Evolutionary conservation across 371 early-diverging fungal species (phyloP).

Genomic region (Rhizopus arrhizus): DNA sequence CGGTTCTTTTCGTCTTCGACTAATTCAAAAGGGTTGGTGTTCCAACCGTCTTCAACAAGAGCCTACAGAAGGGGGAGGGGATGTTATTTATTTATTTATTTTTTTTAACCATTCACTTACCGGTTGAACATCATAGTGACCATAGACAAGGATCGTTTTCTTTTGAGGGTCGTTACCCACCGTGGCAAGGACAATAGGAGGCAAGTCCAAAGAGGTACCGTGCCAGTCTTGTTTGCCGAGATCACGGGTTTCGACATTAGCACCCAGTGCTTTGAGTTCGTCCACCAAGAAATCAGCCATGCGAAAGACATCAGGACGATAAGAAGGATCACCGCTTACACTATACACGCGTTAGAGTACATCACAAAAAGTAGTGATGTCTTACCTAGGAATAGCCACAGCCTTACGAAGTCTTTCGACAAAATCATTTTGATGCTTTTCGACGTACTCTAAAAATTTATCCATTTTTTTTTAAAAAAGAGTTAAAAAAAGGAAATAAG

Average conservation of each 20-base stretch:
- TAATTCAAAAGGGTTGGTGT: constrained; percentile 88
- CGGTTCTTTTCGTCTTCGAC: constrained; percentile 83
- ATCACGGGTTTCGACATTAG: constrained; percentile 65
- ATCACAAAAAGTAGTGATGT: background rate
- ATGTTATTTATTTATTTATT: background rate
- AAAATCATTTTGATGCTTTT: constrained; percentile 78
- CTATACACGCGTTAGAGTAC: constrained; percentile 41
- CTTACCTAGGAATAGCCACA: constrained; percentile 89
- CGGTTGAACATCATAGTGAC: constrained; percentile 96
- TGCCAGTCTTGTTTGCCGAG: constrained; percentile 87
- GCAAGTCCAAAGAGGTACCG: constrained; percentile 76
- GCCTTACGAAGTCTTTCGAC: constrained; percentile 86
- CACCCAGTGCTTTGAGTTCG: constrained; percentile 79
- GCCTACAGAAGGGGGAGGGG: constrained; percentile 52
- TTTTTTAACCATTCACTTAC: constrained; percentile 30
- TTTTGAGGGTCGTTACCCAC: constrained; percentile 89
- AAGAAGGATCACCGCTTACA: constrained; percentile 77
- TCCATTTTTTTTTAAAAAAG: constrained; percentile 27
- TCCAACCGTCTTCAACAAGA: constrained; percentile 94
- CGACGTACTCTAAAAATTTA: constrained; percentile 75
- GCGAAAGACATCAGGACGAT: constrained; percentile 83
- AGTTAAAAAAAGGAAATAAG: constrained; percentile 4
- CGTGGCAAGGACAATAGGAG: constrained; percentile 90
- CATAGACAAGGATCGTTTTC: constrained; percentile 95
- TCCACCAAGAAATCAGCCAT: constrained; percentile 89